Evolutionary conservation across 169 alveolate genomes (phyloP).

Genomic region (Plasmodium coatneyi): DNA sequence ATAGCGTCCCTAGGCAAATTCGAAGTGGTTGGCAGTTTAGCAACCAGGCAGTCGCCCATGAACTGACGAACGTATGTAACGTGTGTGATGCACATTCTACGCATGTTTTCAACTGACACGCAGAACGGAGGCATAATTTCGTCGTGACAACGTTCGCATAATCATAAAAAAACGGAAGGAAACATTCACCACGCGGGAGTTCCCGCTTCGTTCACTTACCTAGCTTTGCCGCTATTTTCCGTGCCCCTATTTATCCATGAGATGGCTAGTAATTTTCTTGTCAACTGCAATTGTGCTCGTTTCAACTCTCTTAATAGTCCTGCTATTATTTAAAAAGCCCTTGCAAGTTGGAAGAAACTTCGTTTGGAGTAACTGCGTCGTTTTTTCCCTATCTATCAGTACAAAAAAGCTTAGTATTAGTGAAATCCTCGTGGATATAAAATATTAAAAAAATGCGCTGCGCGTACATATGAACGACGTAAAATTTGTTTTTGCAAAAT

Average conservation of each 20-base stretch:
- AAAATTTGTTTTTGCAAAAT: conserved; percentile 10
- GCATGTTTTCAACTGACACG: not conserved
- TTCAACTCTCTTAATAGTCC: not conserved
- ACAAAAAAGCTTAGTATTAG: not conserved
- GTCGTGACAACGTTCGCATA: not conserved
- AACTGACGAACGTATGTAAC: not conserved
- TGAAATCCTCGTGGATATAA: conserved; percentile 1
- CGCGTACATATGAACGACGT: conserved; percentile 6
- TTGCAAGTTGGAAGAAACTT: conserved; percentile 11
- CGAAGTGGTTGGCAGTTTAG: not conserved
- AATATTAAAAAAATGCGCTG: not conserved
- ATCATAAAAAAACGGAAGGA: not conserved
- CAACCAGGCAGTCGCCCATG: not conserved
- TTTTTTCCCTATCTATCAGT: conserved; percentile 1
- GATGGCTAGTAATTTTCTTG: conserved; percentile 12
- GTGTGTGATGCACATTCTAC: not conserved
- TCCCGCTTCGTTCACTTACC: not conserved
- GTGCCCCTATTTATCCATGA: not conserved
- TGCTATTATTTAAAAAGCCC: conserved; percentile 5
- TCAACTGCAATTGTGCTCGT: conserved; percentile 6
- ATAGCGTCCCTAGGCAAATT: not conserved
- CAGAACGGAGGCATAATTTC: not conserved
- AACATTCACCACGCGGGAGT: not conserved
- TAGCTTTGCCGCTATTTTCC: not conserved
- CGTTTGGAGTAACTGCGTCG: not conserved